Base-by-base conservation (phyloP, 495 filamentous ascomycete genomes). In the Penicillium arizonense region DNA sequence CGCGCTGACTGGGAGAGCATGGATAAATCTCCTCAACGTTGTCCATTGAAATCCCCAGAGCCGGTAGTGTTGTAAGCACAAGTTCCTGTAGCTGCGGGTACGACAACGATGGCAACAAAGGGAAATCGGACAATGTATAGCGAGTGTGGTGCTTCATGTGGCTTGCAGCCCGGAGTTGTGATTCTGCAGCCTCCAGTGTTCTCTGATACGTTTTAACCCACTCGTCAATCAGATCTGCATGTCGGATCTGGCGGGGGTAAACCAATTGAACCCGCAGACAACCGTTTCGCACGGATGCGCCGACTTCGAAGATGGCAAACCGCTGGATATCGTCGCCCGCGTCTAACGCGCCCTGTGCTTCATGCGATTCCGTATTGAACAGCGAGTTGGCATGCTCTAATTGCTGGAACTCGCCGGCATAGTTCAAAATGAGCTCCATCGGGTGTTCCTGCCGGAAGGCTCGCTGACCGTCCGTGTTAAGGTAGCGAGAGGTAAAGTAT, bases 381-480 rank as follows among this genome's bases (percentile, higher is more conserved):
- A 86, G 65, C 1, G 77, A 70, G 39, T 77, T 78, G 30, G 75
- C 64, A 5, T 76, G 74, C 58, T 82, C 79, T 3, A 85, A 55
- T 44, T 81, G 76, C 44, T 83, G 81, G 47, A 76, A 68, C 3
- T 72, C 66, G 1, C 78, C 82, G 20, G 73, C 63, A 55, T 83
- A 82, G 55, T 77, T 82, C 48, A 84, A 82, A 18, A 78, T 71
- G 38, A 84, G 72, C 64, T 85, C 82, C 18, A 82, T 69, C 4
- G 56, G 16, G 54, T 32, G 11, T 53, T 57, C 30, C 35, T 55
- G 1, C 39, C 77, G 75, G 48, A 36, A 30, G 14, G 21, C 53
- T 56, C 38, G 12, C 59, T 54, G 28, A 49, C 23, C 21, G 10
- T 56, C 24, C 14, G 72, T 57, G 50, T 59, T 45, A 37, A 66